These are phyloP conservation scores for Fusarium sp. DNA, from an alignment of 2,329 filamentous ascomycete genomes.

Conservation along the genomic window DNA sequence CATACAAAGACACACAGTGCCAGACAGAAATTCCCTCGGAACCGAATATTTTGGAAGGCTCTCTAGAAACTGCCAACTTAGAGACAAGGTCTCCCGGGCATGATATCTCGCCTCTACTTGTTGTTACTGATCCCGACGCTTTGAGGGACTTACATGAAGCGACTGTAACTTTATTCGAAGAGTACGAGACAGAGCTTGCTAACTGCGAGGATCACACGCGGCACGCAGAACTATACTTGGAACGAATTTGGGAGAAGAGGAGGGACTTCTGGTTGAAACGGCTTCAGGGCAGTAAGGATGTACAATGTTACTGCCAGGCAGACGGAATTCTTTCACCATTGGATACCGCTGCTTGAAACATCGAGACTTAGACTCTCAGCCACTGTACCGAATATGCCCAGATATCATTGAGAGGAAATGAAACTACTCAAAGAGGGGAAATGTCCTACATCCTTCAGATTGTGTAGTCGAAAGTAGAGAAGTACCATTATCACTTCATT, in stretches of 20 bases:
- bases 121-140: constrained; percentile 42
- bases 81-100: background rate
- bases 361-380: background rate
- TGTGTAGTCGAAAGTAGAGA: background rate
- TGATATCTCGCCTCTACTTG: constrained; percentile 17
- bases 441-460: background rate
- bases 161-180: constrained; percentile 47
- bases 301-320: background rate
- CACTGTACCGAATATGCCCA: background rate
- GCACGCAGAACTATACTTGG: constrained; percentile 49
- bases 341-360: background rate
- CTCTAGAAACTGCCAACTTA: background rate
- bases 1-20: constrained; percentile 25
- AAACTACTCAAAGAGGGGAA: background rate
- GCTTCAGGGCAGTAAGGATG: constrained; percentile 23
- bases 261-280: constrained; percentile 48
- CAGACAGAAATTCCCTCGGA: constrained; percentile 8
- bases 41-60: background rate
- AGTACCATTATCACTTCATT: background rate
- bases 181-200: constrained; percentile 48
- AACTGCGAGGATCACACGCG: constrained; percentile 33
- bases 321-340: background rate
- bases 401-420: background rate
- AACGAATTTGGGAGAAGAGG: constrained; percentile 42
- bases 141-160: constrained; percentile 43